Evolutionary conservation across 2,329 filamentous ascomycete species (phyloP), one percentile per base, ranked within the genome.

Genomic region (Neonectria hederae): DNA sequence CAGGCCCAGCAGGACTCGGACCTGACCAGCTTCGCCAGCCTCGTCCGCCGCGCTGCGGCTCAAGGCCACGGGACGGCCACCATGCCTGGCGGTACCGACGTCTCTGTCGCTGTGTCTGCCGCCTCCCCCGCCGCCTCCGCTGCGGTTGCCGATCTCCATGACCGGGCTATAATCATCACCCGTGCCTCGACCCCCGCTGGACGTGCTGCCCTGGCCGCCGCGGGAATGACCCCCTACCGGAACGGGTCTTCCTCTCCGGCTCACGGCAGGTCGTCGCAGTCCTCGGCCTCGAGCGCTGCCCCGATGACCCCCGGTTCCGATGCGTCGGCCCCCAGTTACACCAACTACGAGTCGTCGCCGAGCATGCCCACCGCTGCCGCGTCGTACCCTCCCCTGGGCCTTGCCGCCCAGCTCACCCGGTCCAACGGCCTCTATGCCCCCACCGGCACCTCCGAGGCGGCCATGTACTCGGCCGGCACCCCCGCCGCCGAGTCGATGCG

Each of bases 241-340:
- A 70, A 69, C 60, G 74, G 74, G 38, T 69, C 75, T 32, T 61
- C 67, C 9, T 71, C 72, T 19, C 70, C 73, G 1, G 48, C 65
- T 51, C 75, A 75, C 59, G 70, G 64, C 62, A 69, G 52, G 22
- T 69, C 67, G 4, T 61, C 66, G 10, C 54, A 63, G 53, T 51
- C 65, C 26, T 72, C 72, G 7, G 62, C 60, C 11, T 66, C 69
- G 55, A 67, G 65, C 14, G 67, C 69, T 7, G 69, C 65, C 13
- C 72, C 72, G 24, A 59, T 56, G 35, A 74, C 67, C 42, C 68
- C 68, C 45, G 63, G 54, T 30, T 71, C 72, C 14, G 72, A 72
- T 17, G 54, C 61, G 10, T 56, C 67, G 11, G 63, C 53, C 1
- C 22, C 70, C 1, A 61, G 70, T 65, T 74, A 73, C 66, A 67